These are phyloP conservation scores for Trichosanthes truncata DNA, from an alignment of 306 rosid genomes.

Conservation along the genomic window DNA sequence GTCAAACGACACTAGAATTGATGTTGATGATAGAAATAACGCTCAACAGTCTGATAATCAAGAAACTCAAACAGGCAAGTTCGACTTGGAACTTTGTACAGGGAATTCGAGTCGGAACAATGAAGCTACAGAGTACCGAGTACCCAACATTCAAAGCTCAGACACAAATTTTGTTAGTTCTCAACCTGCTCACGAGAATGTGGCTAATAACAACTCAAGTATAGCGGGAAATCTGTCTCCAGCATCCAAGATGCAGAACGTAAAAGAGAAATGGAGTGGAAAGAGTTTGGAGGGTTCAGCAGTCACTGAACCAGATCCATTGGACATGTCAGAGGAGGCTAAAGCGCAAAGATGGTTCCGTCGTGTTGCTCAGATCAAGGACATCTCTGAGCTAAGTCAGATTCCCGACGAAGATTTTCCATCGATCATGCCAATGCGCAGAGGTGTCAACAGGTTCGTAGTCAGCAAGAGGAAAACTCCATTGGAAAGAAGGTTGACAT, in stretches of 20 bases:
- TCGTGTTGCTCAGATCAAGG: slow-evolving; percentile 89
- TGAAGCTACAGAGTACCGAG: slow-evolving; percentile 15
- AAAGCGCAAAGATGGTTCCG: slow-evolving; percentile 98
- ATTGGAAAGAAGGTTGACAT: slow-evolving; percentile 83
- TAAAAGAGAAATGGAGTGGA: slow-evolving; percentile 49
- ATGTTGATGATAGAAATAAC: not conserved
- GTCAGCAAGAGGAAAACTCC: slow-evolving; percentile 98
- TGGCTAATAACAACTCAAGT: slow-evolving; percentile 15
- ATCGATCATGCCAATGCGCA: slow-evolving; percentile 97
- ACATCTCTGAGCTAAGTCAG: slow-evolving; percentile 91
- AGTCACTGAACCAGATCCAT: slow-evolving; percentile 81
- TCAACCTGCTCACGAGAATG: not conserved
- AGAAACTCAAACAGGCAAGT: slow-evolving; percentile 11
- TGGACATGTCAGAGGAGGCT: slow-evolving; percentile 98
- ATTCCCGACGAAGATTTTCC: slow-evolving; percentile 99
- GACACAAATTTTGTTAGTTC: slow-evolving; percentile 16
- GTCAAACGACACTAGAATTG: slow-evolving; percentile 18
- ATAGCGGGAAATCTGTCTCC: slow-evolving; percentile 23
- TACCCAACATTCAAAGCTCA: slow-evolving; percentile 23
- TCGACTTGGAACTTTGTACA: slow-evolving; percentile 16
- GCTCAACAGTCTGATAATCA: slow-evolving; percentile 16
- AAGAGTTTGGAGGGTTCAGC: slow-evolving; percentile 97
- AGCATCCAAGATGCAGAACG: slow-evolving; percentile 26
- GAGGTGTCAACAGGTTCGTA: slow-evolving; percentile 97
- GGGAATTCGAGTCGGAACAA: slow-evolving; percentile 19